Percentiles rank a stretch among this genome's conserved stretches.
Evolutionary conservation across 2,329 filamentous ascomycete species (phyloP).

Genomic region (Capronia americana): DNA sequence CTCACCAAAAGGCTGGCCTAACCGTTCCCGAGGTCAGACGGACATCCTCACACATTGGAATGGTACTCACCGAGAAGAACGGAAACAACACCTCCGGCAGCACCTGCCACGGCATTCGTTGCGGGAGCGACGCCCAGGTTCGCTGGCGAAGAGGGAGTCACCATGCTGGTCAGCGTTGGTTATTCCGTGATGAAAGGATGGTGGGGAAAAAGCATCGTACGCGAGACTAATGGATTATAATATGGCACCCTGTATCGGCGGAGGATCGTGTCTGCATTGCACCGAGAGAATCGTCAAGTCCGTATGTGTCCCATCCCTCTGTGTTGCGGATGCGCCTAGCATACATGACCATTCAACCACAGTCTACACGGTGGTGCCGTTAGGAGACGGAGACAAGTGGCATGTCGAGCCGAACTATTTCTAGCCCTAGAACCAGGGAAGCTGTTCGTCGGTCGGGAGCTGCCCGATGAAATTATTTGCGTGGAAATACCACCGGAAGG

Average conservation of each 20-base stretch:
- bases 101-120: conserved; percentile 19
- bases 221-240: background rate
- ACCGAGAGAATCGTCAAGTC: background rate
- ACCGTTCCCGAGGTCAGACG: background rate
- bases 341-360: background rate
- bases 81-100: conserved; percentile 23
- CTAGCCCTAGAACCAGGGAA: background rate
- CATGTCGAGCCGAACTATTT: background rate
- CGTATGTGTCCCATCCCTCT: background rate
- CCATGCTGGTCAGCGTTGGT: background rate
- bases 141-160: background rate
- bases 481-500: background rate
- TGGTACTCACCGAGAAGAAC: conserved; percentile 21
- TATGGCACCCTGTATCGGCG: background rate
- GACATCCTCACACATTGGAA: background rate
- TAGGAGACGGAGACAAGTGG: background rate
- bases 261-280: background rate
- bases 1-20: conserved; percentile 15
- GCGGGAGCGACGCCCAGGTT: background rate
- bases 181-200: background rate
- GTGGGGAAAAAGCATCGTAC: background rate
- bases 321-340: background rate
- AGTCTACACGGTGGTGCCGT: background rate
- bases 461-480: background rate
- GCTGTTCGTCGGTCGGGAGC: background rate